Base-by-base conservation (phyloP, 78 protist species). In the Dictyostelium discoideum region DNA sequence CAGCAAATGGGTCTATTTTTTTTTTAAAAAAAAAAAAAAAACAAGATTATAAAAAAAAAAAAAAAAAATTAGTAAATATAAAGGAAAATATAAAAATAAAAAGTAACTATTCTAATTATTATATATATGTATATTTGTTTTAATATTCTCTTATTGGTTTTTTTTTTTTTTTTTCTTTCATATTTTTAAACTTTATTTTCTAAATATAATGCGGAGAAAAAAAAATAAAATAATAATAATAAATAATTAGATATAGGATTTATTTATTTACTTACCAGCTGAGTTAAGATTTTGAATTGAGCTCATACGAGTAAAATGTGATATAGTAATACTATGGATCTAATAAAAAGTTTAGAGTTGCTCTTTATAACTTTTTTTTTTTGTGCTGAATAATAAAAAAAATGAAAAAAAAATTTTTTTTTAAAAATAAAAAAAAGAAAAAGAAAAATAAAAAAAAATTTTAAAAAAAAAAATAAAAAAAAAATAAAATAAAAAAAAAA, bases 1-100 rank as follows among this genome's bases (percentile, higher is more conserved):
- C 93, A 65, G 96, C 96, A 86, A 93, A 93, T 57, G 96, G 96
- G 72, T 93, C 96, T 78, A 42, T 37, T 11, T 50, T 26, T 39
- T 7, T 18, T 39, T 39, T 73, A 18, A 26, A 46, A 44, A n/a
- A n/a, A 46, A 39, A 48, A 11, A 46, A 7, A 79, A 46, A 39
- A 39, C 42, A 79, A 39, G 3, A 39, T 8, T 22, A 10, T 7
- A 44, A 77, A 77, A 37, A 40, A 77, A 14, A 37, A 40, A 37
- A 22, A 3, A 20, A 63, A 22, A 22, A 14, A 2, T 32, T 32
- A 32, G 37, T n/a, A n/a, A n/a, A n/a, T n/a, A n/a, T n/a, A n/a
- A n/a, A n/a, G n/a, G n/a, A n/a, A n/a, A n/a, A n/a, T n/a, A n/a
- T n/a, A n/a, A n/a, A n/a, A n/a, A n/a, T n/a, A n/a, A n/a, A n/a